Evolutionary conservation across 176 grass and related monocot species (phyloP), one percentile per base, ranked within the genome.

Genomic region (Raddia distichophylla): DNA sequence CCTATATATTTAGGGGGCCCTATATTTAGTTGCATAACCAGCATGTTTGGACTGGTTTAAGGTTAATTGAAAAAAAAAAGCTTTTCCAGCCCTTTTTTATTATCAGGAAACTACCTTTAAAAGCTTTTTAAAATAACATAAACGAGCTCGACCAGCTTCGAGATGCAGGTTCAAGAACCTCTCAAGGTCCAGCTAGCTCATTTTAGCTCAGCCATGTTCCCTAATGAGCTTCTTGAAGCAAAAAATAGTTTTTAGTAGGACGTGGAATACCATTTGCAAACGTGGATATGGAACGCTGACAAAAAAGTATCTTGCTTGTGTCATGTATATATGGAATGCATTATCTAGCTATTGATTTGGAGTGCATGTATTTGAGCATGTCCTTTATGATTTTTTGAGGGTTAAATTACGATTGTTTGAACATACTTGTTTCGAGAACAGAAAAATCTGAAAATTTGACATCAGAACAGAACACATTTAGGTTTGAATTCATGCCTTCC

Each of bases 401-500:
- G 57, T 61, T 61, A 77, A 61, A 60, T 61, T 12, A 0, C 18
- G n/a, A 60, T 7, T 22, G 16, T 79, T 66, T 52, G 6, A 63
- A 61, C 37, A 48, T 22, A 33, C 7, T 61, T 62, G 16, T 76
- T 8, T 46, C 3, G n/a, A 49, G 45, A 70, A n/a, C 8, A 10
- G 17, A 5, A 8, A 57, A 57, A n/a, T 57, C 55, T 57, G 15
- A n/a, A 58, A n/a, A 9, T 1, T 58, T 58, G 6, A 58, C 18
- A 58, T 56, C 55, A 58, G 55, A 5, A 6, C 55, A 58, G 55
- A 5, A 6, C 49, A 55, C 4, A 56, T 67, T 67, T 54, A 47
- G 75, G 61, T 78, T 6, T 40, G 63, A 66, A 66, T 20, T 79
- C 60, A 22, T 52, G 75, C 34, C 17, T 64, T 51, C 66, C 9